phyloP scores from a whole-genome alignment of 441 rosid genomes.

The Flueggea neowawraea region DNA sequence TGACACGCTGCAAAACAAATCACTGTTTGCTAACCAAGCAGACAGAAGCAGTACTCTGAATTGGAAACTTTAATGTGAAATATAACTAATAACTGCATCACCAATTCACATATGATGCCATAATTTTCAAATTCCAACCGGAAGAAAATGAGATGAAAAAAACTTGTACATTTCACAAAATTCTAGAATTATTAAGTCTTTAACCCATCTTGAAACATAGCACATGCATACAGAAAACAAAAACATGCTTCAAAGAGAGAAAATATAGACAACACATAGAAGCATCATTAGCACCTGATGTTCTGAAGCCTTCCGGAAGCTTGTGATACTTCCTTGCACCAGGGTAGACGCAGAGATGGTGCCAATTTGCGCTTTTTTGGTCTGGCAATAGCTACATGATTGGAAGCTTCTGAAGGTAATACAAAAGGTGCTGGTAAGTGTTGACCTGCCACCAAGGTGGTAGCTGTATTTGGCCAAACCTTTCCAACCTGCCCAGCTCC shows the following conservation, averaged over 20 bases:
- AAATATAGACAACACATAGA: conserved; percentile 2
- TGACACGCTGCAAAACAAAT: conserved; percentile 43
- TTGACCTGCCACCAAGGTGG: conserved; percentile 20
- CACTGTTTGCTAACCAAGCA: conserved; percentile 18
- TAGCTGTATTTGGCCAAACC: conserved; percentile 13
- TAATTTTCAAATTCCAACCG: too few species aligned
- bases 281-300: conserved; percentile 45
- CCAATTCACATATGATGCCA: too few species aligned
- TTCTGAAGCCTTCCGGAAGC: conserved; percentile 43
- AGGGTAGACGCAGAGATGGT: conserved; percentile 53
- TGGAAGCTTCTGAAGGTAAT: conserved; percentile 30
- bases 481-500: conserved; percentile 20
- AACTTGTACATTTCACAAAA: too few species aligned
- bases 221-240: too few species aligned
- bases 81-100: conserved; percentile 29
- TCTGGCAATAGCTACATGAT: conserved; percentile 29
- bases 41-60: neutral
- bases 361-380: conserved; percentile 70
- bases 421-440: conserved; percentile 21
- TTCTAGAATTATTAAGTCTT: too few species aligned
- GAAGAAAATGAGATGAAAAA: too few species aligned
- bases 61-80: neutral
- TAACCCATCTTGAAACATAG: too few species aligned
- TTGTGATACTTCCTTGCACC: conserved; percentile 65
- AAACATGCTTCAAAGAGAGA: neutral